Percentiles rank a stretch among this genome's conserved stretches.
Evolutionary conservation across 1,284 basidiomycete genomes (phyloP).

Genomic region (Puccinia triticina): DNA sequence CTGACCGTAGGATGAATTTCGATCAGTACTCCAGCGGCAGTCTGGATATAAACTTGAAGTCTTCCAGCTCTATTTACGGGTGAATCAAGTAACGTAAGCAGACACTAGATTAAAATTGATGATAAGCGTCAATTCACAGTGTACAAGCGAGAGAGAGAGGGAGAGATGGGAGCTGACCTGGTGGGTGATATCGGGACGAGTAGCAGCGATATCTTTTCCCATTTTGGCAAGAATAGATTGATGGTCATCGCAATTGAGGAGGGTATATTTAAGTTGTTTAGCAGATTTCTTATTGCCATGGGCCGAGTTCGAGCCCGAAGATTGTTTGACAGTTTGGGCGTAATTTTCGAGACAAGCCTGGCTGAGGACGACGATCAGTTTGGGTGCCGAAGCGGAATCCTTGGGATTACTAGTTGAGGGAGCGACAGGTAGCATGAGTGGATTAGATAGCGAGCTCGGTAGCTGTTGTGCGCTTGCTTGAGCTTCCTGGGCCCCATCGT

Average conservation of each 20-base stretch:
- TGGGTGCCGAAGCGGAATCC: slow-evolving; percentile 8
- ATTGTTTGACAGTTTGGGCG: slow-evolving; percentile 24
- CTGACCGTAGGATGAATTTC: slow-evolving; percentile 98
- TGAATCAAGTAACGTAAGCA: slow-evolving; percentile 93
- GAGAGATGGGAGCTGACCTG: slow-evolving; percentile 68
- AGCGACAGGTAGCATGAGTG: slow-evolving; percentile 10
- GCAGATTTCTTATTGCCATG: not conserved
- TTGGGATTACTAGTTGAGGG: not conserved
- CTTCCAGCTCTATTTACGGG: slow-evolving; percentile 96
- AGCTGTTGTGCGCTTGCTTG: not conserved
- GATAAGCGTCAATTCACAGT: not conserved
- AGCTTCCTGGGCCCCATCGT: not conserved
- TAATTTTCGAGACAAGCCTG: slow-evolving; percentile 46
- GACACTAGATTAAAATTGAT: slow-evolving; percentile 68
- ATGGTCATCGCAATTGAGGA: slow-evolving; percentile 98
- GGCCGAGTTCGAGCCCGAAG: not conserved
- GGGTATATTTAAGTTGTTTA: slow-evolving; percentile 90
- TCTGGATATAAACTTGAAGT: slow-evolving; percentile 98
- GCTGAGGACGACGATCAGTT: slow-evolving; percentile 47
- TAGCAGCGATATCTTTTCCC: slow-evolving; percentile 95
- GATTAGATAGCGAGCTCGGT: slow-evolving; percentile 29
- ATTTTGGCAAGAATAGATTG: slow-evolving; percentile 98
- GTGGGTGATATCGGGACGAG: slow-evolving; percentile 96
- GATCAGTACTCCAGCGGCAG: slow-evolving; percentile 91
- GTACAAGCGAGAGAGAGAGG: slow-evolving; percentile 6